phyloP scores from a whole-genome alignment of 2,329 filamentous ascomycete species.

The Xylaria sp. region DNA sequence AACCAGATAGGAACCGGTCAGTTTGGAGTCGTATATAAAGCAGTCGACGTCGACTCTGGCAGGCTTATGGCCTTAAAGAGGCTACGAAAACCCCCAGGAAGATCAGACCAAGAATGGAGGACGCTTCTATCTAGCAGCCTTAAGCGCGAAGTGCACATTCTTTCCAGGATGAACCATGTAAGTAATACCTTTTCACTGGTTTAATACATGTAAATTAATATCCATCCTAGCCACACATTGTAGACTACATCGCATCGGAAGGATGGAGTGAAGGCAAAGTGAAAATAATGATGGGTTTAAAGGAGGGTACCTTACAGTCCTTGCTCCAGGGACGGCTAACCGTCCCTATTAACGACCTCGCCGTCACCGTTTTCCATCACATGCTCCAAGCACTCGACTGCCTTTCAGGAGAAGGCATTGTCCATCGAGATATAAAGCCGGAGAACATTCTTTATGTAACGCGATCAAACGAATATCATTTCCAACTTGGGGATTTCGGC shows the following conservation, averaged over 20 bases:
- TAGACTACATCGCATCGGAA: neutral
- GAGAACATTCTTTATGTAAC: neutral
- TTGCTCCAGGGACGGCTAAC: neutral
- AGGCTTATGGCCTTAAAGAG: constrained; percentile 2
- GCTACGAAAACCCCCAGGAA: neutral
- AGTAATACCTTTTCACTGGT: neutral
- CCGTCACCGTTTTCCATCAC: neutral
- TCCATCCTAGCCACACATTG: neutral
- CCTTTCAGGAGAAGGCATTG: neutral
- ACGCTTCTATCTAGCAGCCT: accelerated
- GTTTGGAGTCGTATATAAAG: neutral
- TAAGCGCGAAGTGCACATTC: neutral
- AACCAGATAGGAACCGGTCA: neutral
- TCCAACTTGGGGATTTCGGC: constrained; percentile 17
- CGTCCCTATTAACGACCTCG: neutral
- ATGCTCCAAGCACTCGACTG: constrained; percentile 17
- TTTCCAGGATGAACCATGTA: neutral
- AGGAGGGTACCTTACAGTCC: neutral
- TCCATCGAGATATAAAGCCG: constrained; percentile 14
- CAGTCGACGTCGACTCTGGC: neutral
- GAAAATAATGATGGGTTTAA: constrained; percentile 3
- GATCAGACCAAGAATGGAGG: accelerated
- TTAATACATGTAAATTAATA: neutral
- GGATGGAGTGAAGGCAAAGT: accelerated
- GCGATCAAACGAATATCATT: neutral